A percentile compares a stretch with the other conserved stretches of the same genome.
Conservation (phyloP, 345 rosid species). For the Crucihimalaya himalaica region DNA sequence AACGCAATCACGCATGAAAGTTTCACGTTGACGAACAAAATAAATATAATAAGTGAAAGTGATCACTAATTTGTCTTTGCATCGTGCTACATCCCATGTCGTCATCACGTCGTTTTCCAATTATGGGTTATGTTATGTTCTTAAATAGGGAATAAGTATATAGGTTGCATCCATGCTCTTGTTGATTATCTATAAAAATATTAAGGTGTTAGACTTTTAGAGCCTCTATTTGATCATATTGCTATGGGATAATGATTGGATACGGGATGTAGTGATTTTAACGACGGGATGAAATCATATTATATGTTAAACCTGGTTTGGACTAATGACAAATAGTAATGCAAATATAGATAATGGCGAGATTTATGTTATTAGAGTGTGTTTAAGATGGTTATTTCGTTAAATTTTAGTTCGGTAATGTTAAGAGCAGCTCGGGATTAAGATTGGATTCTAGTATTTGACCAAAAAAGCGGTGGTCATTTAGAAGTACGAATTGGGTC, state of each 20-base stretch:
- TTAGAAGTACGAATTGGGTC: too few species aligned
- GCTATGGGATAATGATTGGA: conserved; percentile 1
- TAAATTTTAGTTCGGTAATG: too few species aligned
- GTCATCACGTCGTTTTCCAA: conserved; percentile 38
- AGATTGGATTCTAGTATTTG: too few species aligned
- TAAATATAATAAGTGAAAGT: neutral
- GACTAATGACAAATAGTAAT: too few species aligned
- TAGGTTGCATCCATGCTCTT: conserved; percentile 12
- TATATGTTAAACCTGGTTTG: too few species aligned
- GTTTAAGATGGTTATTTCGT: too few species aligned
- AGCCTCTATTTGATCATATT: conserved; percentile 24
- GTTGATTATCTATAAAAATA: neutral
- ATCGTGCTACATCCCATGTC: conserved; percentile 34
- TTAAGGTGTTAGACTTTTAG: neutral
- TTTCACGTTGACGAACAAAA: conserved; percentile 29
- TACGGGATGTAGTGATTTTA: conserved; percentile 1
- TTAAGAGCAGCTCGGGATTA: too few species aligned
- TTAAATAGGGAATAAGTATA: conserved; percentile 9
- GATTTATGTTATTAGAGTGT: too few species aligned
- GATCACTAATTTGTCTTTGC: conserved; percentile 25
- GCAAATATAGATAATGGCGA: too few species aligned
- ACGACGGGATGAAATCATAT: neutral
- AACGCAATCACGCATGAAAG: conserved; percentile 18
- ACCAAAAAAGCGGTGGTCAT: too few species aligned
- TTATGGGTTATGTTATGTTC: conserved; percentile 1